These are phyloP conservation scores for Melaleuca alternifolia DNA, from an alignment of 345 rosid species.

Conservation along the genomic window DNA sequence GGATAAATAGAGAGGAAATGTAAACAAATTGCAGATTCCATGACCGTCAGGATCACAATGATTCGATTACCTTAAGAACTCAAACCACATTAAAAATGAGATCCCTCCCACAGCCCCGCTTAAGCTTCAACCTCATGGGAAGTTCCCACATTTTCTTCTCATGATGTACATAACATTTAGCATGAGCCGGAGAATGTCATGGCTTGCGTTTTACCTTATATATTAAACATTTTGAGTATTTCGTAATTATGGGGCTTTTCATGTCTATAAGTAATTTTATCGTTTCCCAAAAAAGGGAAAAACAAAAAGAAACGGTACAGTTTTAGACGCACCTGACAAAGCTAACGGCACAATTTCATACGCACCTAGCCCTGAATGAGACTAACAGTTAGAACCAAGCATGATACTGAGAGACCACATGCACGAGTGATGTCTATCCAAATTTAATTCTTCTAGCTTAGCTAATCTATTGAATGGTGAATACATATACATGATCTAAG, in stretches of 20 bases:
- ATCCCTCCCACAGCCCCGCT: neutral
- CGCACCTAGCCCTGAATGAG: neutral
- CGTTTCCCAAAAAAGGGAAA: neutral
- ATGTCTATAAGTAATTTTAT: neutral
- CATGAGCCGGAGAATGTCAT: neutral
- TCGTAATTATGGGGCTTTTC: neutral
- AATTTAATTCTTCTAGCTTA: neutral
- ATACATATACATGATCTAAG: neutral
- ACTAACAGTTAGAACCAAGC: neutral
- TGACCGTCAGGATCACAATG: neutral
- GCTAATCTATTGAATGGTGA: neutral
- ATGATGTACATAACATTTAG: neutral
- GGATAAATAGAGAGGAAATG: neutral
- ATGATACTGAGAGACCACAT: neutral
- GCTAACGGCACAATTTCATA: neutral
- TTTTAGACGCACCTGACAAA: neutral
- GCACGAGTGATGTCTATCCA: neutral
- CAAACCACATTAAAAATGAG: neutral
- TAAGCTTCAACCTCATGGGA: neutral
- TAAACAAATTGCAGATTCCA: neutral
- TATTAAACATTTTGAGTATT: neutral
- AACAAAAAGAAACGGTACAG: neutral
- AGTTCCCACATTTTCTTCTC: neutral
- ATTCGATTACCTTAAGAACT: neutral
- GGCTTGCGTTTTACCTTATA: neutral